Evolutionary conservation across 768 basidiomycete species (phyloP).

Genomic region (Hortiboletus flavorubellus): DNA sequence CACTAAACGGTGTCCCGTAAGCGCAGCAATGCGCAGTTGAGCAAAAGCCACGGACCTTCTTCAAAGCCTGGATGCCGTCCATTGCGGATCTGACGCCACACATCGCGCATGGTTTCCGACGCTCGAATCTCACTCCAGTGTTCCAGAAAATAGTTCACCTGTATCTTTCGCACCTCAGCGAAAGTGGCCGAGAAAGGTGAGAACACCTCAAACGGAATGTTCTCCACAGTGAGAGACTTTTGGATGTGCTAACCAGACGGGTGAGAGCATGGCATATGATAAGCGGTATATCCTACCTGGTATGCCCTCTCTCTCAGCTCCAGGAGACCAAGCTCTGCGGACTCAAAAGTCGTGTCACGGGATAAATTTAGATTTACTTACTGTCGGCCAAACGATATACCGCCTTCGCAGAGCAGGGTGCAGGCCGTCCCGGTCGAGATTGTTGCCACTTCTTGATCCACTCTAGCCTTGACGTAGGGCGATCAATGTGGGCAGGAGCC

Average conservation of each 20-base stretch:
- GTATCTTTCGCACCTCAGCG: slow-evolving; percentile 77
- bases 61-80: slow-evolving; percentile 87
- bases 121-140: slow-evolving; percentile 81
- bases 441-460: slow-evolving; percentile 75
- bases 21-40: background rate
- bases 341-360: background rate
- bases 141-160: slow-evolving; percentile 74
- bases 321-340: slow-evolving; percentile 61
- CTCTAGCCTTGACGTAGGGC: slow-evolving; percentile 46
- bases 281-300: slow-evolving; percentile 27
- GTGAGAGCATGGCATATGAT: slow-evolving; percentile 1
- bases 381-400: slow-evolving; percentile 82
- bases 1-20: slow-evolving; percentile 37
- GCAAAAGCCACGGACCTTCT: slow-evolving; percentile 50
- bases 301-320: slow-evolving; percentile 76
- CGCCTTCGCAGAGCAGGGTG: slow-evolving; percentile 82
- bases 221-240: slow-evolving; percentile 70
- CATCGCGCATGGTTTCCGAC: slow-evolving; percentile 79
- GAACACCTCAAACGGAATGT: slow-evolving; percentile 84
- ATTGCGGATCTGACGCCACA: slow-evolving; percentile 82
- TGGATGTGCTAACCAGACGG: slow-evolving; percentile 57
- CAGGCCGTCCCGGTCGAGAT: slow-evolving; percentile 56
- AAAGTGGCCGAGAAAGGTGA: slow-evolving; percentile 81
- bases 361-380: slow-evolving; percentile 35
- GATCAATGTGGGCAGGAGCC: slow-evolving; percentile 11